phyloP scores from a whole-genome alignment of 208 protist genomes.

The Leishmania tarentolae region DNA sequence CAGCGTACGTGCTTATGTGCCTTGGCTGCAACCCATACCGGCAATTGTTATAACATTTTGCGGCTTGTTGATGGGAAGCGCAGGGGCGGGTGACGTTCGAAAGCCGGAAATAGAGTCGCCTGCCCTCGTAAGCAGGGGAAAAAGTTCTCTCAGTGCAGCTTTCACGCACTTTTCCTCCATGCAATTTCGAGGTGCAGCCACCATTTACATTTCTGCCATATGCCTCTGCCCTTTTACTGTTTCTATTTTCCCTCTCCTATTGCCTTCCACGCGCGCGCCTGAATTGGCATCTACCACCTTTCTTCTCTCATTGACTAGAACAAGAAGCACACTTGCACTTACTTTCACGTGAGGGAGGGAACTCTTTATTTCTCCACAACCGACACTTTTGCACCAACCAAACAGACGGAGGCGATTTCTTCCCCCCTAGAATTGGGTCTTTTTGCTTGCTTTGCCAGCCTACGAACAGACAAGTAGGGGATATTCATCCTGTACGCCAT shows the following conservation, averaged over 20 bases:
- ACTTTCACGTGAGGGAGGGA: neutral
- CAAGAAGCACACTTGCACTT: neutral
- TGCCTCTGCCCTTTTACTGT: no score
- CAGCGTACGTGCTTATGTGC: neutral
- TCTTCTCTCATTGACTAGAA: neutral
- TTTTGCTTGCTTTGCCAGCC: neutral
- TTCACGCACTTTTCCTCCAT: neutral
- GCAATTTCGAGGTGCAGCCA: neutral
- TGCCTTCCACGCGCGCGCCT: neutral
- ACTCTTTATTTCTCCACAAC: neutral
- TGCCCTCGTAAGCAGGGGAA: neutral
- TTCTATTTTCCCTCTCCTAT: neutral
- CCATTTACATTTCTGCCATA: no score
- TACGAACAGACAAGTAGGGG: constrained; percentile 15
- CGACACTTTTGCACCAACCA: neutral
- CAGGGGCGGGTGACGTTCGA: neutral
- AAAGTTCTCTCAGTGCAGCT: neutral
- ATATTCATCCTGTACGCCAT: constrained; percentile 34
- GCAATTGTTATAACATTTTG: neutral
- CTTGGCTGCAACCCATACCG: neutral
- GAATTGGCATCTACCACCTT: neutral
- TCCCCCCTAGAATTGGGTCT: neutral
- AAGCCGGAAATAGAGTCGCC: neutral
- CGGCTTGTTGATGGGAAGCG: neutral
- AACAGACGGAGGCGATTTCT: neutral